Conservation (phyloP, 1,139 yeast species). For the Candida gigantensis region DNA sequence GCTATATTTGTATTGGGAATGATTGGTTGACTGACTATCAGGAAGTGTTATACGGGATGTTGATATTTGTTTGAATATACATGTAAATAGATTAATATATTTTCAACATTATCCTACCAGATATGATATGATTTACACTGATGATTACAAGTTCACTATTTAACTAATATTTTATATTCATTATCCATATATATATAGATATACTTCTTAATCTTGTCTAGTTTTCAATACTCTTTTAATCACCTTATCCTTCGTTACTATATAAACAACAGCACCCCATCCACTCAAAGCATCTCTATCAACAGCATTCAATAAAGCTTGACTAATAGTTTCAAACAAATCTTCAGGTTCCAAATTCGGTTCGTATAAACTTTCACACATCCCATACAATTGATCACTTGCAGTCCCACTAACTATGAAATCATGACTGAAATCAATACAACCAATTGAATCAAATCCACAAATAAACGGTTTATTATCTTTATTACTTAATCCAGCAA, state of each 20-base stretch:
- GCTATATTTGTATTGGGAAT: background rate
- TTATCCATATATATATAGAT: background rate
- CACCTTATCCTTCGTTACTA: slow-evolving; percentile 90
- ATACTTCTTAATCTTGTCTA: slow-evolving; percentile 70
- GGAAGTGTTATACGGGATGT: too few species aligned
- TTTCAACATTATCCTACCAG: too few species aligned
- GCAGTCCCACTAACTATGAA: slow-evolving; percentile 98
- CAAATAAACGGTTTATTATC: slow-evolving; percentile 87
- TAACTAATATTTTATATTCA: slow-evolving; percentile 3
- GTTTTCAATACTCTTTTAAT: slow-evolving; percentile 85
- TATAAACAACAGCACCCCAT: slow-evolving; percentile 97
- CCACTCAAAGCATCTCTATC: slow-evolving; percentile 98
- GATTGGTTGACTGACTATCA: too few species aligned
- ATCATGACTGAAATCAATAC: slow-evolving; percentile 93
- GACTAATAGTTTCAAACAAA: slow-evolving; percentile 92
- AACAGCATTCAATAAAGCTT: slow-evolving; percentile 88
- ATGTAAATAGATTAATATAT: too few species aligned
- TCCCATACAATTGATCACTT: slow-evolving; percentile 91
- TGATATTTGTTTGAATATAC: too few species aligned
- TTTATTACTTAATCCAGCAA: slow-evolving; percentile 88
- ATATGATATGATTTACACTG: too few species aligned
- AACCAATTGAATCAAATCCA: slow-evolving; percentile 95
- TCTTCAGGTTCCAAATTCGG: slow-evolving; percentile 94
- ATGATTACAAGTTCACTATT: too few species aligned
- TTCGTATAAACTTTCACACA: slow-evolving; percentile 97